phyloP scores from a whole-genome alignment of 441 rosid species.

The Gossypium trilobum region DNA sequence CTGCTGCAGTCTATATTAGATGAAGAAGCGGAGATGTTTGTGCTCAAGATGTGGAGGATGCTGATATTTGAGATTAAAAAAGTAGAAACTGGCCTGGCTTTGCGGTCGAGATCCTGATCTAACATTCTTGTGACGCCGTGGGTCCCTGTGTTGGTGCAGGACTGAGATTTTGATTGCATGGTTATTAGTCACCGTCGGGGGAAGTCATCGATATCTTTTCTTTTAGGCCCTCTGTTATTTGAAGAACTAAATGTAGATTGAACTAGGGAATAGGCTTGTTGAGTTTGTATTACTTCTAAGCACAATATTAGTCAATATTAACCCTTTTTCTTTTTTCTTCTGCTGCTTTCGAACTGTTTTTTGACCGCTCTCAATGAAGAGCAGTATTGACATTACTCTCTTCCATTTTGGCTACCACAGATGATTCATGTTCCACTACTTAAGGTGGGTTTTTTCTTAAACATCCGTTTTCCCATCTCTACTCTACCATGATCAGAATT shows the following conservation, averaged over 20 bases:
- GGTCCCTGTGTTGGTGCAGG: background rate
- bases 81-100: conserved; percentile 69
- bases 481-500: too few relatives aligned
- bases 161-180: conserved; percentile 2
- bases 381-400: background rate
- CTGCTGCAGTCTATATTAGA: conserved; percentile 73
- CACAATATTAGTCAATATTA: background rate
- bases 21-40: conserved; percentile 99
- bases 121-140: background rate
- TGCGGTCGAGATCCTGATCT: conserved; percentile 45
- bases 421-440: background rate
- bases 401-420: background rate
- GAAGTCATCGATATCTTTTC: background rate
- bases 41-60: conserved; percentile 99
- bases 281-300: background rate
- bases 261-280: background rate
- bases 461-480: background rate
- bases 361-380: background rate
- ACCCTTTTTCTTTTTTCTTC: background rate
- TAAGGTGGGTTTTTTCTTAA: background rate
- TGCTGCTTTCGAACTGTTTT: background rate
- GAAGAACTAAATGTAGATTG: conserved; percentile 4
- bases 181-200: background rate
- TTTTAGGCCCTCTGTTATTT: background rate
- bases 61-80: conserved; percentile 92